Evolutionary conservation across 306 rosid genomes (phyloP).

Genomic region (Cucumis hystrix): DNA sequence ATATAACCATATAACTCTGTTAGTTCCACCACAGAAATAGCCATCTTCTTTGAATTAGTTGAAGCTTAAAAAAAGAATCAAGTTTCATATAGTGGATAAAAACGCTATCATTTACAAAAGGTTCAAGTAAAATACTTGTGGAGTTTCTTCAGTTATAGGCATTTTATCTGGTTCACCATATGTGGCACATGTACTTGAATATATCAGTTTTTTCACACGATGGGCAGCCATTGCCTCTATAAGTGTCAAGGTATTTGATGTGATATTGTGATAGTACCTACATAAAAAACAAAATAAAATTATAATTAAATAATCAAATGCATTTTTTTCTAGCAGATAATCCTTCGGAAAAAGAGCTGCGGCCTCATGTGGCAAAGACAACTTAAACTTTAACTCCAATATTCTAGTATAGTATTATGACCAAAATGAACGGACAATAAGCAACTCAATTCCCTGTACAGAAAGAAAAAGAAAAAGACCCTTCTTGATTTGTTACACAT

Average conservation of each 20-base stretch:
- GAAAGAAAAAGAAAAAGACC: no score
- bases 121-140: conserved; percentile 36
- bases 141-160: conserved; percentile 92
- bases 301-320: background rate
- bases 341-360: background rate
- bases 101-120: background rate
- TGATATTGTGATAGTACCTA: conserved; percentile 97
- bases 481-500: no score
- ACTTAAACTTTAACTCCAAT: background rate
- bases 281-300: conserved; percentile 12
- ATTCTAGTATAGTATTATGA: background rate
- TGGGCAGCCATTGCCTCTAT: conserved; percentile 76
- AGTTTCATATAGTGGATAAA: background rate
- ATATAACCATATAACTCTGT: background rate
- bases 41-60: background rate
- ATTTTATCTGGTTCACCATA: conserved; percentile 96
- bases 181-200: conserved; percentile 97
- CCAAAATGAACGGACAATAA: background rate
- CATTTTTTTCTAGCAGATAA: conserved; percentile 10
- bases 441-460: no score
- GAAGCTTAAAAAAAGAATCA: background rate
- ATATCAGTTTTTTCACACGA: conserved; percentile 71
- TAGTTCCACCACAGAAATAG: background rate
- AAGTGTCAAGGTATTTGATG: conserved; percentile 78
- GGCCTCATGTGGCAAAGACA: background rate